Base-by-base conservation (phyloP, 306 rosid species). In the Luffa acutangula region DNA sequence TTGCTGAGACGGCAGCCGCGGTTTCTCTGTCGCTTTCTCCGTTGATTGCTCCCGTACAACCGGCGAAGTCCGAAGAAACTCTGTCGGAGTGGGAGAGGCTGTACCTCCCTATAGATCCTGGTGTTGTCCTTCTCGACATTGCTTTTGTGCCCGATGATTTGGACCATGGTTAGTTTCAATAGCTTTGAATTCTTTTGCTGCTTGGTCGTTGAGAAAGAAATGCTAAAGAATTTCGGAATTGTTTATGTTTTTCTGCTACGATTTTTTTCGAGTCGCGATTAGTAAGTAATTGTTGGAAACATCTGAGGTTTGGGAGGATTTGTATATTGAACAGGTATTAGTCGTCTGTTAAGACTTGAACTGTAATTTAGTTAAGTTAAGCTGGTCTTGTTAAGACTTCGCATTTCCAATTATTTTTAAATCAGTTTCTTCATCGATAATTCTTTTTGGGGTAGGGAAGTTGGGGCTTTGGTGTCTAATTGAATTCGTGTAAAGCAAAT, bases 121-220 rank as follows among this genome's bases (percentile, higher is more conserved):
- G 98, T 60, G 98, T 95, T 12, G 98, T 95, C 53, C 98, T 92
- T 77, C 98, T 95, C 18, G 97, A 95, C 83, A 90, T 95, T 46
- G 96, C 97, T 53, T 95, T 95, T 81, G 98, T 95, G 6, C 97
- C 98, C 20, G 96, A 91, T 15, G 97, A 95, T 34, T 73, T 78
- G 7, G 86, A 79, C 81, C 98, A 88, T 54, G 97, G 98, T 90
- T 39, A 75, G 73, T 79, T 51, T 45, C 63, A 45, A 2, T 54
- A 5, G 36, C 6, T 54, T 5, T 33, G 52, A 34, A 36, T 33
- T 8, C 21, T 13, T 33, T 62, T 60, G 25, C 18, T 63, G 52
- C 13, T 83, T 82, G 41, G 43, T 51, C 58, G 14, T 79, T 69
- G 43, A 39, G 81, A 65, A 76, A 81, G 12, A 53, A 37, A 33